Evolutionary conservation across 108 stramenopile genomes (phyloP), one percentile per base, ranked within the genome.

Genomic region (Cyclotella sp.): DNA sequence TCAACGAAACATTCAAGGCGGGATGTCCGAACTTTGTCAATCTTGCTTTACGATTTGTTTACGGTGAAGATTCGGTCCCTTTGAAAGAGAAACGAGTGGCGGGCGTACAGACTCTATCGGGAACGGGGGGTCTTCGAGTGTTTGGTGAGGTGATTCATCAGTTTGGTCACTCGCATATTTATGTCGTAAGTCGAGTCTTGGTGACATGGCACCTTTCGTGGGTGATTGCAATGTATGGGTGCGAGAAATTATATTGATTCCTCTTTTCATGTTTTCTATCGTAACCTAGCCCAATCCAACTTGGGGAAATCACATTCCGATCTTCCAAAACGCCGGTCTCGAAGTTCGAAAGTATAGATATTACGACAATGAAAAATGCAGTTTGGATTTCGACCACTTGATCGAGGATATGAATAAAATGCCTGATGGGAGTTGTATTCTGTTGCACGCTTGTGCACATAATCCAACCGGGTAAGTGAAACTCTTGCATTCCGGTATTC

Each of bases 401-500:
- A 69, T 97, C 28, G 68, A 93, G 29, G 98, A 98, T 77, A 85
- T 99, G 46, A 72, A 83, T 45, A 73, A 70, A 40, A 97, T 98
- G 69, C 94, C 96, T 0, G 88, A 90, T 55, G 93, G 92, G 39
- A 90, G 88, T 57, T 79, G 92, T 59, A 85, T 99, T 69, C 87
- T 99, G 39, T 76, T 99, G 34, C 99, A 99, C 86, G 98, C 98
- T n/a, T 98, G 98, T 81, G 98, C 98, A 26, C 98, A 99, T 87
- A 99, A 99, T 84, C 98, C 98, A 22, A 99, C 98, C 24, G 91
- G 91, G 84, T 84, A 54, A 72, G 83, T 70, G 39, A 27, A 12
- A 58, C 9, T 51, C 49, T 18, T 51, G 19, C 1, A 51, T 8
- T 18, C 5, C 3, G 49, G 18, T 18, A 6, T 19, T 51, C 5